phyloP scores from a whole-genome alignment of 2,329 filamentous ascomycete genomes.

The Penicillium sp. region DNA sequence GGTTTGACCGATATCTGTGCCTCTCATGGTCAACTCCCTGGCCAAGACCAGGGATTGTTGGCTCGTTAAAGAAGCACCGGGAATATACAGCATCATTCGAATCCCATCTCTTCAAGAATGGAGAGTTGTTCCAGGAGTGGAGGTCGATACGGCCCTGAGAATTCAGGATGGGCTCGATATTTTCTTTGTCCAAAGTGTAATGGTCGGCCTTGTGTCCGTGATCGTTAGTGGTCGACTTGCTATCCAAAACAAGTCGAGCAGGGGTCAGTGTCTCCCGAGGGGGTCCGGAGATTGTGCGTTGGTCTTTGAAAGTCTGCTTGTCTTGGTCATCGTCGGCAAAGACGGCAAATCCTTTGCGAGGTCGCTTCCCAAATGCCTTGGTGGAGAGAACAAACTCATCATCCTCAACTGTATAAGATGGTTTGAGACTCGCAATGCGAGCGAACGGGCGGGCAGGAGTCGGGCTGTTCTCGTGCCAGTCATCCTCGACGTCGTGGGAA shows the following conservation, averaged over 20 bases:
- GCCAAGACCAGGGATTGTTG: constrained; percentile 19
- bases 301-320: constrained; percentile 10
- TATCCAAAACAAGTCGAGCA: constrained; percentile 23
- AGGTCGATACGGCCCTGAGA: constrained; percentile 24
- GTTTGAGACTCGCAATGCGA: constrained; percentile 17
- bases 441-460: constrained; percentile 14
- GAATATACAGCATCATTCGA: constrained; percentile 21
- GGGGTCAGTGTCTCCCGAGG: constrained; percentile 14
- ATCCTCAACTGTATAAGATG: constrained; percentile 25
- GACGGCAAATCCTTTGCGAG: constrained; percentile 32
- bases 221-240: constrained; percentile 14
- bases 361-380: constrained; percentile 27
- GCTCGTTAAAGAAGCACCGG: constrained; percentile 26
- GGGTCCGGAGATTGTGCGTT: constrained; percentile 2
- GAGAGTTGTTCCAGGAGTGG: constrained; percentile 25
- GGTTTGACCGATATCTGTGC: constrained; percentile 31
- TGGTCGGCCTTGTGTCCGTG: constrained; percentile 12
- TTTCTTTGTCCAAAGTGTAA: constrained; percentile 31
- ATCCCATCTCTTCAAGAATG: constrained; percentile 17
- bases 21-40: constrained; percentile 25
- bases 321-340: constrained; percentile 33
- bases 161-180: constrained; percentile 35
- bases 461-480: constrained; percentile 18
- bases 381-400: constrained; percentile 35
- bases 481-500: constrained; percentile 8